These are phyloP conservation scores for Pseudopyricularia javanii DNA, from an alignment of 2,329 filamentous ascomycete genomes.

Conservation along the genomic window DNA sequence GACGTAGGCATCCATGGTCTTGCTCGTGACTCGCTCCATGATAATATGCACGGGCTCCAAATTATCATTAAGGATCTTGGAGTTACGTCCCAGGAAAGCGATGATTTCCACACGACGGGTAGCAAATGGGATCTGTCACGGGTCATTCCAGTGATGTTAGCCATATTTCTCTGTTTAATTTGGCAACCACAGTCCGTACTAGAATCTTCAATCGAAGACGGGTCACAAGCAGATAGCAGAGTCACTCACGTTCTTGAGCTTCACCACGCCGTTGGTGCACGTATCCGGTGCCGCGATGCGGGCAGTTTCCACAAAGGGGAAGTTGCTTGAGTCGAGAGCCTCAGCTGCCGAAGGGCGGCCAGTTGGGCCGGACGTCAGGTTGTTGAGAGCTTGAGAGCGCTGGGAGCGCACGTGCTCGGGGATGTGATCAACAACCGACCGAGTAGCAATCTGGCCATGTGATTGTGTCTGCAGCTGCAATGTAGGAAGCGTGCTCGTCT, in stretches of 20 bases:
- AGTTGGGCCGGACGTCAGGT: slow-evolving; percentile 18
- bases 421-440: neutral
- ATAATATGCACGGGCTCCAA: slow-evolving; percentile 50
- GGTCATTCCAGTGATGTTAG: neutral
- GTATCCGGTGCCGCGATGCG: slow-evolving; percentile 13
- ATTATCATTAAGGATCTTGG: slow-evolving; percentile 38
- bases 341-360: slow-evolving; percentile 20
- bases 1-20: slow-evolving; percentile 49
- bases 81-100: slow-evolving; percentile 46
- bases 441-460: neutral
- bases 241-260: slow-evolving; percentile 35
- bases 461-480: neutral
- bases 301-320: slow-evolving; percentile 33
- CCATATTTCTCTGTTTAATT: neutral
- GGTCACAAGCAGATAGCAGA: neutral
- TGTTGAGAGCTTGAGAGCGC: slow-evolving; percentile 24
- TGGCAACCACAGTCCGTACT: no score
- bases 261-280: slow-evolving; percentile 29
- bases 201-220: neutral
- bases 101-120: slow-evolving; percentile 41
- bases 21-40: slow-evolving; percentile 50
- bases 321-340: slow-evolving; percentile 24
- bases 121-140: slow-evolving; percentile 39
- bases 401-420: slow-evolving; percentile 11
- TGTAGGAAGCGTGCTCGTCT: neutral